Percentiles rank a stretch among this genome's conserved stretches.
Conservation (phyloP, 306 rosid genomes). For the Dryas drummondii region DNA sequence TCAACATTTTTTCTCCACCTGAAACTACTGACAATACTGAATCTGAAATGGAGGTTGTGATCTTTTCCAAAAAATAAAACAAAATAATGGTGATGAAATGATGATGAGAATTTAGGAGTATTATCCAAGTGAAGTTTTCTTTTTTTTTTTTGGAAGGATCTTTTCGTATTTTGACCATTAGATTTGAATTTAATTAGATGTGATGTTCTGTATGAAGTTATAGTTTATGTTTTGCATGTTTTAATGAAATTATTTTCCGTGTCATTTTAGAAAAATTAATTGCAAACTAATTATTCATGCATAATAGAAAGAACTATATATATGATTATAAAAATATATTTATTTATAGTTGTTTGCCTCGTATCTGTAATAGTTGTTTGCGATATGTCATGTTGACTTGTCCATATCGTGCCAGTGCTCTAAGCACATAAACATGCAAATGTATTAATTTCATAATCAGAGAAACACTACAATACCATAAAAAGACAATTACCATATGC, state of each 20-base stretch:
- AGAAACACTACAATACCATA: neutral
- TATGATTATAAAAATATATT: neutral
- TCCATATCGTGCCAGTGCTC: neutral
- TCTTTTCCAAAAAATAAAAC: neutral
- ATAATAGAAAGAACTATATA: neutral
- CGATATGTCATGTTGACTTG: neutral
- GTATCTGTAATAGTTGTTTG: too few relatives aligned
- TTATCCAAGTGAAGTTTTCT: neutral
- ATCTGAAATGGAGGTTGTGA: neutral
- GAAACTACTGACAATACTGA: neutral
- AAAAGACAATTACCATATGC: neutral
- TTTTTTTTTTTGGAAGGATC: neutral
- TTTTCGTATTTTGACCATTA: neutral
- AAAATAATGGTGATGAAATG: neutral
- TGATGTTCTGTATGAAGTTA: neutral
- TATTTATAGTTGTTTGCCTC: neutral
- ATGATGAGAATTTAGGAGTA: neutral
- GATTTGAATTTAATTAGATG: neutral
- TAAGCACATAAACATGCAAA: neutral
- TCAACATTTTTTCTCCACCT: neutral
- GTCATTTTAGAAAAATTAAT: neutral
- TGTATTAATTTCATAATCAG: neutral
- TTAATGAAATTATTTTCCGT: neutral
- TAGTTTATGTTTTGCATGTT: neutral
- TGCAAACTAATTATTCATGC: neutral